A percentile compares a stretch with the other conserved stretches of the same genome.
phyloP scores from a whole-genome alignment of 75 land plant species.

The Azolla pinnata region DNA sequence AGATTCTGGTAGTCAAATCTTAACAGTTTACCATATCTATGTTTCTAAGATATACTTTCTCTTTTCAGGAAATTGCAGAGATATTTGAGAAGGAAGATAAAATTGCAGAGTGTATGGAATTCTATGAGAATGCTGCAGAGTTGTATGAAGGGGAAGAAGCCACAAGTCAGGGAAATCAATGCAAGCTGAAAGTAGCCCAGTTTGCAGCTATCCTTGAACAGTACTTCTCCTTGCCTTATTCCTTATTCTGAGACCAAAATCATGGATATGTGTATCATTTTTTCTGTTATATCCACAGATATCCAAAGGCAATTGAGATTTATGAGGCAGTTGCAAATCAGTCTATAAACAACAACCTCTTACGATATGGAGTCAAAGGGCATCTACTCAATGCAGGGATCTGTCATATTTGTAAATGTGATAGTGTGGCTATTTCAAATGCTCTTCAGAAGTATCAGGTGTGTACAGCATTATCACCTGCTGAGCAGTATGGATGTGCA shows the following conservation, averaged over 20 bases:
- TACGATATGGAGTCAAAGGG: conserved; percentile 90
- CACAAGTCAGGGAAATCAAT: conserved; percentile 73
- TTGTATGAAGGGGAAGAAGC: conserved; percentile 78
- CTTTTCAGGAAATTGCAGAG: conserved; percentile 75
- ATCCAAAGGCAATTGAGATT: conserved; percentile 69
- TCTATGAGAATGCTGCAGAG: conserved; percentile 73
- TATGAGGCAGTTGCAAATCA: conserved; percentile 76
- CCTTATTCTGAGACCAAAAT: no score
- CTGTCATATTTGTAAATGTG: conserved; percentile 75
- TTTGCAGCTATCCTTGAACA: conserved; percentile 83
- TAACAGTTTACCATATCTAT: background rate
- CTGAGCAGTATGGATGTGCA: no score
- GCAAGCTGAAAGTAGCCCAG: conserved; percentile 90
- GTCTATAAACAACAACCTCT: conserved; percentile 59
- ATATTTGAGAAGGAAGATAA: conserved; percentile 68
- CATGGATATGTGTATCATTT: no score
- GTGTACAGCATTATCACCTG: background rate
- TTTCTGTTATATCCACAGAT: no score
- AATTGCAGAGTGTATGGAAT: conserved; percentile 50
- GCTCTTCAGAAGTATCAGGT: conserved; percentile 88
- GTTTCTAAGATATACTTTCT: background rate
- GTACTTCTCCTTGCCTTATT: no score
- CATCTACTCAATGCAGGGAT: conserved; percentile 86
- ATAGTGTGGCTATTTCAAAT: conserved; percentile 66
- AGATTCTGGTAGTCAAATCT: no score